These are phyloP conservation scores for Candida coquimbonensis DNA, from an alignment of 805 yeast genomes.

Conservation along the genomic window DNA sequence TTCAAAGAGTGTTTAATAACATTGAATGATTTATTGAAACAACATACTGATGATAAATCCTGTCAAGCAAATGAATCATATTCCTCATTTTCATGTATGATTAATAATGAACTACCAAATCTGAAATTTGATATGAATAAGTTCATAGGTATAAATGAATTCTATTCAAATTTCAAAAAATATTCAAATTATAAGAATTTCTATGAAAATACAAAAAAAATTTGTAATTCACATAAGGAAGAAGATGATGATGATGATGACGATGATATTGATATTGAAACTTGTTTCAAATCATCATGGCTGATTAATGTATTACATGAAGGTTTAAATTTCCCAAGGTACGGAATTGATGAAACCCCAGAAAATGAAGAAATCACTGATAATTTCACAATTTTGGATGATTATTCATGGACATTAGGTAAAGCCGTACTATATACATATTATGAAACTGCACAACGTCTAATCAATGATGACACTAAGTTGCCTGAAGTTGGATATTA, in stretches of 20 bases:
- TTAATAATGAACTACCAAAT: slow-evolving; percentile 46
- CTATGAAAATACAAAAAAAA: slow-evolving; percentile 36
- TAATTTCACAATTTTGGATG: slow-evolving; percentile 37
- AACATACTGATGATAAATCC: slow-evolving; percentile 16
- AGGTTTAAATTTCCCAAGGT: slow-evolving; percentile 53
- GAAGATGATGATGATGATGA: slow-evolving; percentile 4
- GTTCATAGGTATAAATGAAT: slow-evolving; percentile 61
- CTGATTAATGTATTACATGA: slow-evolving; percentile 48
- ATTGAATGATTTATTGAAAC: slow-evolving; percentile 38
- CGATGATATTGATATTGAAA: slow-evolving; percentile 40
- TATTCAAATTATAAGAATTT: slow-evolving; percentile 32
- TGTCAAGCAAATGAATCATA: slow-evolving; percentile 16
- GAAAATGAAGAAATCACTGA: slow-evolving; percentile 14
- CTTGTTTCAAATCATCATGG: slow-evolving; percentile 61
- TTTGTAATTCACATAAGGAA: slow-evolving; percentile 33
- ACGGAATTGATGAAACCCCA: slow-evolving; percentile 32
- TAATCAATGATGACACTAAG: background rate
- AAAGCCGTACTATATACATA: slow-evolving; percentile 57
- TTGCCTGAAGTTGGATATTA: slow-evolving; percentile 35
- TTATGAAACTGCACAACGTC: slow-evolving; percentile 34
- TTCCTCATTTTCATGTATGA: slow-evolving; percentile 37
- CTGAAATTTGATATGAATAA: slow-evolving; percentile 50
- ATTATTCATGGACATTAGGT: slow-evolving; percentile 52
- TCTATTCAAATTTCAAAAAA: slow-evolving; percentile 54
- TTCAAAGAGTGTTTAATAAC: slow-evolving; percentile 40